Evolutionary conservation across 306 rosid species (phyloP).

Genomic region (Potentilla sterilis): DNA sequence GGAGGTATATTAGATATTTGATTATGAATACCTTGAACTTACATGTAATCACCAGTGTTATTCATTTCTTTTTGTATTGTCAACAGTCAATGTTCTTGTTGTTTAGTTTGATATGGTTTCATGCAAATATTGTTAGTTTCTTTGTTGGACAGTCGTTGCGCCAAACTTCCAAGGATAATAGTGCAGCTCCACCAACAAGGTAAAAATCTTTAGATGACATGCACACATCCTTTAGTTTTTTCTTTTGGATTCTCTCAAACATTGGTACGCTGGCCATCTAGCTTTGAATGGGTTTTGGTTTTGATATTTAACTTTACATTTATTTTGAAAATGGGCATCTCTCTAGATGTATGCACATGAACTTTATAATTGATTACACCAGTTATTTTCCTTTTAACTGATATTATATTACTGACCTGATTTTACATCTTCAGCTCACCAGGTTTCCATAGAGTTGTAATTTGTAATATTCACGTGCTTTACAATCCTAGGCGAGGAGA

Average conservation of each 20-base stretch:
- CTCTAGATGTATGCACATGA: neutral
- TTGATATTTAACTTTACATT: neutral
- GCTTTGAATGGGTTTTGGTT: neutral
- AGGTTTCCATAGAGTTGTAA: slow-evolving; percentile 58
- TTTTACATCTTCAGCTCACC: slow-evolving; percentile 47
- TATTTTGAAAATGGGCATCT: neutral
- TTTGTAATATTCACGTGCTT: slow-evolving; percentile 89
- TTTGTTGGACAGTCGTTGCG: slow-evolving; percentile 44
- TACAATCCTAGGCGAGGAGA: slow-evolving; percentile 93
- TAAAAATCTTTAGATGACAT: slow-evolving; percentile 27
- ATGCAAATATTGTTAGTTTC: slow-evolving; percentile 1
- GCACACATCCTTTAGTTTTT: slow-evolving; percentile 3
- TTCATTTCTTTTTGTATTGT: neutral
- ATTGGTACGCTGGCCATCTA: neutral
- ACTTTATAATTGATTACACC: neutral
- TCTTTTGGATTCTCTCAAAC: neutral
- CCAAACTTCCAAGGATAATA: slow-evolving; percentile 31
- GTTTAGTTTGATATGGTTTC: slow-evolving; percentile 13
- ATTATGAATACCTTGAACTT: slow-evolving; percentile 14
- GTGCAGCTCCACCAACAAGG: slow-evolving; percentile 51
- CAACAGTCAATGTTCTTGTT: neutral
- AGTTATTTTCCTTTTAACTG: neutral
- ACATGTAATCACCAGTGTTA: neutral
- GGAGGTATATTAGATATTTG: slow-evolving; percentile 50
- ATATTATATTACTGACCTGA: neutral